Evolutionary conservation across 2,329 filamentous ascomycete species (phyloP), one percentile per base, ranked within the genome.

Genomic region (Alternaria triticina): DNA sequence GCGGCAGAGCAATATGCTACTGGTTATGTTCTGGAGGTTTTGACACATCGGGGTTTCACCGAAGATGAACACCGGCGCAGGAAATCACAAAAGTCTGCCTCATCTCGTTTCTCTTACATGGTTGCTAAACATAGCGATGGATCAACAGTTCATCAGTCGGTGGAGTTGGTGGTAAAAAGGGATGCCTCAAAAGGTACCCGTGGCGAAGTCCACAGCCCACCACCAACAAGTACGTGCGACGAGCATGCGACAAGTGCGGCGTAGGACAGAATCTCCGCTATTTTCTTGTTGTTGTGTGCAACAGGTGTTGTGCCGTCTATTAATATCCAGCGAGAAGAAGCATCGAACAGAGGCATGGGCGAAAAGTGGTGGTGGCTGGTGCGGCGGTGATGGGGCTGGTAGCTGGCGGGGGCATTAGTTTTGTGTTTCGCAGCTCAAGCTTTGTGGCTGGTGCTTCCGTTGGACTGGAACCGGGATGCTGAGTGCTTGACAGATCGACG

Each of bases 351-450:
- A n/a, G 27, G 20, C 13, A 45, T 45, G 43, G 6, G 17, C 43
- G 43, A 22, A 45, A 45, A 22, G 43, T 40, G n/a, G 17, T 25
- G 47, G 50, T 54, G 47, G 57, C 44, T 58, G 46, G 61, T 61
- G 50, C 9, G 15, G 25, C 17, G n/a, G 43, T 62, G 62, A 54
- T 54, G 45, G 25, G 46, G 28, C 27, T 28, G 54, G 50, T 57
- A 33, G 49, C 49, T 61, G 60, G 61, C 45, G 22, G 57, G 15
- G 36, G 23, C 49, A n/a, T 33, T 30, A 17, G 22, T 30, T 46
- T 52, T 23, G 45, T 57, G 59, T 28, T 45, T 45, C 36, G 54
- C 54, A 17, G 47, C 27, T 47, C 23, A 47, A 58, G 59, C 54
- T 58, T 40, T 23, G 43, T 47, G 55, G 55, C 28, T 52, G 44